Evolutionary conservation across 2,329 filamentous ascomycete genomes (phyloP).

Genomic region (Diaporthe velutina): DNA sequence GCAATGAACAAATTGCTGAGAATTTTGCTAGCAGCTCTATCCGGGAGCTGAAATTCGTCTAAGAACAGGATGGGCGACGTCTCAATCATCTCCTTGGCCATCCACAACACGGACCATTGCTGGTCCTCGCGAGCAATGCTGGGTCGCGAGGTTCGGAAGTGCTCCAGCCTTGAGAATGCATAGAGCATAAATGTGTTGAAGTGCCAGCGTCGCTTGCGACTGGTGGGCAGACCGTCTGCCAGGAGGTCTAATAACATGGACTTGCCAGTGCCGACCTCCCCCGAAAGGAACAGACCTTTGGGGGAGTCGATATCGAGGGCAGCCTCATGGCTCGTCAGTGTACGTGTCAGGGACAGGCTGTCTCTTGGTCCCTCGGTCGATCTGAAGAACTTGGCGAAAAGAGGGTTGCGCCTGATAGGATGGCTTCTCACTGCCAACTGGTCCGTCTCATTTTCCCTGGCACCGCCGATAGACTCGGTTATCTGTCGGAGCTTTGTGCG

Average conservation of each 20-base stretch:
- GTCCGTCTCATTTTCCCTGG: conserved; percentile 48
- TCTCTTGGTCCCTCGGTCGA: conserved; percentile 66
- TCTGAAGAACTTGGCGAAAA: conserved; percentile 71
- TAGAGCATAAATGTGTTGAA: conserved; percentile 91
- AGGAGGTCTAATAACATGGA: conserved; percentile 88
- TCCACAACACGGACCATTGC: conserved; percentile 79
- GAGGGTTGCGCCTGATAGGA: conserved; percentile 69
- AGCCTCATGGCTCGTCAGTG: conserved; percentile 78
- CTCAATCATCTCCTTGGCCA: conserved; percentile 82
- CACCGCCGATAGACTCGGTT: conserved; percentile 58
- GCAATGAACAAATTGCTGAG: conserved; percentile 82
- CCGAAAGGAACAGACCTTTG: conserved; percentile 80
- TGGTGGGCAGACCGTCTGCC: conserved; percentile 81
- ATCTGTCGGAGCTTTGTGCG: conserved; percentile 73
- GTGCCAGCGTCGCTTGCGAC: conserved; percentile 81
- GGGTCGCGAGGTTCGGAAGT: conserved; percentile 62
- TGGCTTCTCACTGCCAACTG: conserved; percentile 65
- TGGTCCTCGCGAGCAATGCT: conserved; percentile 44
- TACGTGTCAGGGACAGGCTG: conserved; percentile 74
- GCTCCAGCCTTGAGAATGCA: conserved; percentile 78
- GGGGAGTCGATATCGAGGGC: conserved; percentile 80
- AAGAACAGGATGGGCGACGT: conserved; percentile 83
- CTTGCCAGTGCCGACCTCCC: conserved; percentile 87
- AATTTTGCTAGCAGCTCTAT: conserved; percentile 82
- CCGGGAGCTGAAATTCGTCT: conserved; percentile 87